Evolutionary conservation across 768 basidiomycete species (phyloP), one percentile per base, ranked within the genome.

Genomic region (Xerocomellus intermedius): DNA sequence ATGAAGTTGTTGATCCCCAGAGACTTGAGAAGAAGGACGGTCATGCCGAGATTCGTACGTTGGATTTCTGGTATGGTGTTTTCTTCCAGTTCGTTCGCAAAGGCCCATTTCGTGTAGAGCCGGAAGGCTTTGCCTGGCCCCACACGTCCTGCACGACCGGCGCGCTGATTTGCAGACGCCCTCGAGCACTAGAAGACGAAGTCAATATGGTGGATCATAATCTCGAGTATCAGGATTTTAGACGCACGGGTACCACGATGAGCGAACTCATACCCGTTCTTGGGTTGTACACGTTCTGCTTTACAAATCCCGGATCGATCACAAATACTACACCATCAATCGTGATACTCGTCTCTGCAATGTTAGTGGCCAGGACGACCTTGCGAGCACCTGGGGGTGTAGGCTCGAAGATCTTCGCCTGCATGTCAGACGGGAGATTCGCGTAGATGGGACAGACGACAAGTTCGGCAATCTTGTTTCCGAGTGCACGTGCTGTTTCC

Each of bases 311-410:
- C 3, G 97, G 97, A 69, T 99, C 97, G 60, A 99, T 98, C 38
- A 99, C 97, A 70, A 97, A 99, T 2, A 98, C 96, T 7, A 99
- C 97, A 28, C 97, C 97, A 51, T 98, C 97, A 62, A 99, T 99
- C 8, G 97, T 99, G 69, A 99, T 99, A 7, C 93, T 95, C 5
- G 97, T 99, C 73, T 99, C 97, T n/a, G 97, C 97, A 60, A 99
- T 98, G 67, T 99, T 99, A 21, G 97, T 99, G 4, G 97, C 97
- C 28, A 99, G 78, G 19, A 99, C 97, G 44, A 99, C 95, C 74
- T 99, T 99, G 54, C 97, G 81, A 26, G 97, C 92, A 19, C 94
- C 94, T 50, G 91, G 89, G 1, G 96, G 97, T 5, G 97, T 99
- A 1, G 97, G 96, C 71, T 99, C 97, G 72, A 99, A 99, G 53